phyloP scores from a whole-genome alignment of 179 eudicot species.

The Silene coronaria region DNA sequence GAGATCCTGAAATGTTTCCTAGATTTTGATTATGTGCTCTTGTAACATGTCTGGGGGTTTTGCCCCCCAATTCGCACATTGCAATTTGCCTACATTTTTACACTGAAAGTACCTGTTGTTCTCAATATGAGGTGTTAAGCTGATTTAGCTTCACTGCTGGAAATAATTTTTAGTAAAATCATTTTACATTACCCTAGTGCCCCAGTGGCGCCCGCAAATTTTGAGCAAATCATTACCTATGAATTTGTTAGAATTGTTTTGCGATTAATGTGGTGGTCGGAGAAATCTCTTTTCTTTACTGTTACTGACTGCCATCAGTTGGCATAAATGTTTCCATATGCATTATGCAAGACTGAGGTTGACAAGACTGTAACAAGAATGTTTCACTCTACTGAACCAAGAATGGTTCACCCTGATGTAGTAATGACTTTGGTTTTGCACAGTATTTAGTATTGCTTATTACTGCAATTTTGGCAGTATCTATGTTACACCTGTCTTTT shows the following conservation, averaged over 20 bases:
- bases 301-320: background rate
- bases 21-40: conserved; percentile 27
- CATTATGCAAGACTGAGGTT: background rate
- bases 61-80: conserved; percentile 9
- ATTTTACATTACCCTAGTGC: too few species aligned
- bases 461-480: too few species aligned
- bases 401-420: too few species aligned
- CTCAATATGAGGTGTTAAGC: conserved; percentile 18
- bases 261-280: background rate
- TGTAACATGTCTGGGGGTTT: conserved; percentile 23
- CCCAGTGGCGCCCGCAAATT: background rate
- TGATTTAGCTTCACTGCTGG: conserved; percentile 13
- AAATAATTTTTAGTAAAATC: conserved; percentile 9
- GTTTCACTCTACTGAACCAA: too few species aligned
- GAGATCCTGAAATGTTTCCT: conserved; percentile 11
- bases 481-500: too few species aligned
- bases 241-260: background rate
- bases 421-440: too few species aligned
- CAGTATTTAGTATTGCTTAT: too few species aligned
- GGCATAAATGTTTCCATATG: background rate
- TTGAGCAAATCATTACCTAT: background rate
- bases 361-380: background rate
- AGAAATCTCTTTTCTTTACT: background rate
- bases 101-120: conserved; percentile 3
- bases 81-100: conserved; percentile 21